Percentiles rank a stretch among this genome's conserved stretches.
Conservation (phyloP, 768 basidiomycete genomes). For the Pleurotus cornucopiae region DNA sequence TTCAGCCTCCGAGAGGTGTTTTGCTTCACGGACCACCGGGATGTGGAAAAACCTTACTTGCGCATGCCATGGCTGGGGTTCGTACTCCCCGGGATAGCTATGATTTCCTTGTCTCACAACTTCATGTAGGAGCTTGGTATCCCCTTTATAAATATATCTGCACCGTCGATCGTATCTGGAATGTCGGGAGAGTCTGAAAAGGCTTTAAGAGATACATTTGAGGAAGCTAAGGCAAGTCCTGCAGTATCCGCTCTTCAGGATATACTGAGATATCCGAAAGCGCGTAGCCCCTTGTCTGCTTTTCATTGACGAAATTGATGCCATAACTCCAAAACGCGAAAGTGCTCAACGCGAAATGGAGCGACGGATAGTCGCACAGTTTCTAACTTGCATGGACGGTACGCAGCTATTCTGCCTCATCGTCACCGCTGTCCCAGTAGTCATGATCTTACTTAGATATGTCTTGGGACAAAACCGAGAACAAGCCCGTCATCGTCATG, state of each 20-base stretch:
- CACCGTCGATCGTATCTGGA: conserved; percentile 93
- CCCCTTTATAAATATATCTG: conserved; percentile 92
- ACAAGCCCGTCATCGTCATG: conserved; percentile 90
- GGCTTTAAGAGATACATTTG: conserved; percentile 92
- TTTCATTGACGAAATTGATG: conserved; percentile 98
- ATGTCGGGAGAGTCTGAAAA: conserved; percentile 99
- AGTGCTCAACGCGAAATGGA: conserved; percentile 99
- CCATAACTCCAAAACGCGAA: conserved; percentile 96
- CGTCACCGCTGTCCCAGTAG: not conserved
- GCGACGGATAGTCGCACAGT: conserved; percentile 93
- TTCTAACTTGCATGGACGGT: conserved; percentile 99
- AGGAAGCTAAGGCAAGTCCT: conserved; percentile 81
- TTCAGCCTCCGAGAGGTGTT: conserved; percentile 89
- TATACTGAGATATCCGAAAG: conserved; percentile 30
- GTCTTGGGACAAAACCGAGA: conserved; percentile 92
- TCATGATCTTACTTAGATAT: conserved; percentile 51
- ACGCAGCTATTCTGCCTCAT: conserved; percentile 16
- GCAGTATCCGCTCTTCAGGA: not conserved
- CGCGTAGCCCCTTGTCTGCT: conserved; percentile 87
- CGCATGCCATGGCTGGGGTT: conserved; percentile 94
- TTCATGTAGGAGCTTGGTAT: conserved; percentile 74
- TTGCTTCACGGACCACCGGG: conserved; percentile 94
- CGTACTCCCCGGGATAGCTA: conserved; percentile 17
- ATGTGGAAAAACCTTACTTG: conserved; percentile 93
- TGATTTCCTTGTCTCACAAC: conserved; percentile 3